These are phyloP conservation scores for Lentinula edodes DNA, from an alignment of 768 basidiomycete species.

Conservation along the genomic window DNA sequence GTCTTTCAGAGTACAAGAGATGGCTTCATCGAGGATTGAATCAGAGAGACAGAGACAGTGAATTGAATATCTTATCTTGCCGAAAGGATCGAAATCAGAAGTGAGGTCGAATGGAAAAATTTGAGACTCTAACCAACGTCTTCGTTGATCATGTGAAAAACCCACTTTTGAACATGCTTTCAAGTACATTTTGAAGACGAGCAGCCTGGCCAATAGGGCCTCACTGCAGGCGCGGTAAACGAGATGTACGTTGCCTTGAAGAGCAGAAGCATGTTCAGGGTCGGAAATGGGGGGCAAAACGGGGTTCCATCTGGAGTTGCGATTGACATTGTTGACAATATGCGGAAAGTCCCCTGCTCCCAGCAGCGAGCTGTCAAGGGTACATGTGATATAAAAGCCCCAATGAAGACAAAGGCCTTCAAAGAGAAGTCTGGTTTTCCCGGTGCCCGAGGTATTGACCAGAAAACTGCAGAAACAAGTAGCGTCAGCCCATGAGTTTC, in stretches of 20 bases:
- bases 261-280: not conserved
- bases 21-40: not conserved
- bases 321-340: not conserved
- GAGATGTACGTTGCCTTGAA: not conserved
- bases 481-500: too few species aligned
- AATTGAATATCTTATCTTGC: not conserved
- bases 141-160: not conserved
- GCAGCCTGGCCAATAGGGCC: not conserved
- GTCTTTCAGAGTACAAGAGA: not conserved
- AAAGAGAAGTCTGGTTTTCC: not conserved
- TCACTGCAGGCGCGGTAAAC: not conserved
- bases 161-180: not conserved
- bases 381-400: conserved; percentile 1
- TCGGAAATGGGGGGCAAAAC: not conserved
- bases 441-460: conserved; percentile 1
- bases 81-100: not conserved
- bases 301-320: not conserved
- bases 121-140: not conserved
- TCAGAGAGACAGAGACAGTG: not conserved
- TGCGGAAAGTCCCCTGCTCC: not conserved
- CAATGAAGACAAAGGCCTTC: conserved; percentile 1
- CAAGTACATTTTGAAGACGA: conserved; percentile 1
- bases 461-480: not conserved
- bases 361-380: not conserved
- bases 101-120: not conserved